Percentiles rank a stretch among this genome's conserved stretches.
Conservation (phyloP, 2,329 filamentous ascomycete genomes). For the Scorias spongiosa region DNA sequence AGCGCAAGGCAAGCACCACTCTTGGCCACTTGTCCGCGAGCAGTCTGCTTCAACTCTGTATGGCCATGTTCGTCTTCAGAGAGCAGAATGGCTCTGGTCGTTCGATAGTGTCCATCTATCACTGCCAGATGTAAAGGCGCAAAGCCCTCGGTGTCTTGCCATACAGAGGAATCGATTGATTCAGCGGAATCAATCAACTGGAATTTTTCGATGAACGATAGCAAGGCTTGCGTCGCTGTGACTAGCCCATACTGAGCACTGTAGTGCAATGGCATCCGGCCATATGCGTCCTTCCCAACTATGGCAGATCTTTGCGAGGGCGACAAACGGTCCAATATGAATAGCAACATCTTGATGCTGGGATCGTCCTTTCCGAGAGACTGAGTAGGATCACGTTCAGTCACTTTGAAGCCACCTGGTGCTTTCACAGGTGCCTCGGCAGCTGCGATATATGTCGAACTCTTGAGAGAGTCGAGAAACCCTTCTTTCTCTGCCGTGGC, state of each 20-base stretch:
- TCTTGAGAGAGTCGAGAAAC: slow-evolving; percentile 31
- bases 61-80: slow-evolving; percentile 45
- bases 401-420: slow-evolving; percentile 46
- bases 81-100: slow-evolving; percentile 65
- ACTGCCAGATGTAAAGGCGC: slow-evolving; percentile 86
- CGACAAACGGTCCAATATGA: slow-evolving; percentile 52
- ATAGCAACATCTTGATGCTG: slow-evolving; percentile 51
- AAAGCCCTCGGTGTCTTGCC: slow-evolving; percentile 87
- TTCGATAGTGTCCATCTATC: slow-evolving; percentile 75
- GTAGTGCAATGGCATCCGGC: slow-evolving; percentile 78
- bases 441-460: slow-evolving; percentile 63
- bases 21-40: slow-evolving; percentile 57
- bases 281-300: slow-evolving; percentile 57
- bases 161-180: slow-evolving; percentile 72
- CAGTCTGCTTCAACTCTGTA: slow-evolving; percentile 36
- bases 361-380: slow-evolving; percentile 56
- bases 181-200: slow-evolving; percentile 67
- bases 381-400: slow-evolving; percentile 44
- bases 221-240: slow-evolving; percentile 73
- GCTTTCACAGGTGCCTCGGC: slow-evolving; percentile 51
- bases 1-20: slow-evolving; percentile 79
- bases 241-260: slow-evolving; percentile 90
- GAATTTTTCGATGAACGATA: slow-evolving; percentile 82
- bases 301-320: slow-evolving; percentile 54
- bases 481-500: slow-evolving; percentile 11